Evolutionary conservation across 129 eudicot species (phyloP), one percentile per base, ranked within the genome.

Genomic region (Heracleum sosnowskyi): DNA sequence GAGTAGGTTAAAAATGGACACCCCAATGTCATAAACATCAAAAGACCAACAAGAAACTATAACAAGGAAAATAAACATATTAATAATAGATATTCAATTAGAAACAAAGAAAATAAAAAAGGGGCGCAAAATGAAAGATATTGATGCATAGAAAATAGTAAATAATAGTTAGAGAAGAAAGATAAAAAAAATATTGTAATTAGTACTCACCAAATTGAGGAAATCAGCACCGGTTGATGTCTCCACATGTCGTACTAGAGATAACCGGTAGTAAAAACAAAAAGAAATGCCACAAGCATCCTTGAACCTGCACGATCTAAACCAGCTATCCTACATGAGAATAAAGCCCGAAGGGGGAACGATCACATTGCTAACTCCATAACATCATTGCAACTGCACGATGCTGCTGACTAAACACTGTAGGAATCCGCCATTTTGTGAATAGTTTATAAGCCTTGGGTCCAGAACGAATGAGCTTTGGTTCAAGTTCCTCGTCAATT

Each of bases 161-260:
- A 57, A 70, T 35, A 53, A 79, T 36, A 62, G 47, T 31, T 34
- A 55, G 45, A 73, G 76, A 82, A 37, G n/a, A 11, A 62, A 41
- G 18, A 16, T 26, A 28, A 34, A 1, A n/a, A 39, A 11, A 70
- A 57, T 71, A 74, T 60, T 60, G 66, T 34, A 24, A 73, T 35
- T 39, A 77, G 41, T 35, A 80, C 79, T 72, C 84, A 84, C 82
- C 85, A 18, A 79, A 45, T 73, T 63, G 41, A 39, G 77, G 40
- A 64, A 66, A 41, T 78, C 60, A 53, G 77, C 78, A 28, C 70
- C 34, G 64, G 34, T 64, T 57, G 64, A 45, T 44, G 79, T n/a
- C 62, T 41, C 77, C 33, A 28, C 79, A 31, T 33, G 24, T 81
- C 69, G 46, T 1, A 60, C 68, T 7, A 39, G 79, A 77, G 37